Evolutionary conservation across 169 alveolate genomes (phyloP).

Genomic region (Plasmodium gallinaceum): DNA sequence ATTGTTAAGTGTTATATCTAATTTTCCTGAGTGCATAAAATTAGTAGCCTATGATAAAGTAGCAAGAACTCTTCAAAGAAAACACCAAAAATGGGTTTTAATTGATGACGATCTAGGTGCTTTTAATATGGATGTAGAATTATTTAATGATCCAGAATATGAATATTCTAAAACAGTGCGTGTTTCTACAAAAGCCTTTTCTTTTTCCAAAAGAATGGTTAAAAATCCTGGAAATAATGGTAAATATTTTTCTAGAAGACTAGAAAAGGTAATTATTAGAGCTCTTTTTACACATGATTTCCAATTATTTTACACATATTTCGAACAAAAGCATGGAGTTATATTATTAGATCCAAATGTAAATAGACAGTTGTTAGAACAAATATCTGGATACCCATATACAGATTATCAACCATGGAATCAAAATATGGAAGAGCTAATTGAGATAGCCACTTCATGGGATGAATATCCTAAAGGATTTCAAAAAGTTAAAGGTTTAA

Average conservation of each 20-base stretch:
- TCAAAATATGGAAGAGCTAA: conserved; percentile 85
- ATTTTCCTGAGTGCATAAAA: conserved; percentile 77
- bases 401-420: conserved; percentile 85
- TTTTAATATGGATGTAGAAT: conserved; percentile 49
- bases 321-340: conserved; percentile 82
- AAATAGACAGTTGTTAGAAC: conserved; percentile 3
- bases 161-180: conserved; percentile 80
- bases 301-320: conserved; percentile 47
- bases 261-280: conserved; percentile 83
- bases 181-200: conserved; percentile 82
- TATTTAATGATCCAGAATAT: conserved; percentile 31
- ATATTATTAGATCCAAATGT: conserved; percentile 79
- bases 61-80: conserved; percentile 77
- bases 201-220: conserved; percentile 78
- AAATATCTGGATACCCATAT: conserved; percentile 78
- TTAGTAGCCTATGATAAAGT: conserved; percentile 16
- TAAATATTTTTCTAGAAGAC: conserved; percentile 82
- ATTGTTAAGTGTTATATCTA: conserved; percentile 74
- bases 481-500: conserved; percentile 84
- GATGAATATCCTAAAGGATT: conserved; percentile 86
- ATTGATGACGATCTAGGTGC: conserved; percentile 81
- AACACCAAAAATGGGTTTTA: conserved; percentile 79
- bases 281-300: conserved; percentile 80
- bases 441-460: conserved; percentile 87
- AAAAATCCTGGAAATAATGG: conserved; percentile 78